Evolutionary conservation across 352 stramenopile species (phyloP).

Genomic region (Phytopythium vexans): DNA sequence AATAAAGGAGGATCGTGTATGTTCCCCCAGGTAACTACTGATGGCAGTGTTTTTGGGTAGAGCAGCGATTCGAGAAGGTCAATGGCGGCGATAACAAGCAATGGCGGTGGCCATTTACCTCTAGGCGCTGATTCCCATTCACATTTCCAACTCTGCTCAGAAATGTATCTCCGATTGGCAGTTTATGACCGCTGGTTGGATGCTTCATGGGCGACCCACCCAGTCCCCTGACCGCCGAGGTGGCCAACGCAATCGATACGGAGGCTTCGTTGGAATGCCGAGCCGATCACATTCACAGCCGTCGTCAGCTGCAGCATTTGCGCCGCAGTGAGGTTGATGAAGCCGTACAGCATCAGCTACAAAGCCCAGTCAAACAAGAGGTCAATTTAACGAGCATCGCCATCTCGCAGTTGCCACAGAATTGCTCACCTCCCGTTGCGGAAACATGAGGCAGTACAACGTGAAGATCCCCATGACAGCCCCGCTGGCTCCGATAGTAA

Average conservation of each 20-base stretch:
- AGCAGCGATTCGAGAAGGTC: too few species aligned
- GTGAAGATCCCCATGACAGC: constrained; percentile 81
- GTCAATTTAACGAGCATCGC: neutral
- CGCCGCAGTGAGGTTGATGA: constrained; percentile 54
- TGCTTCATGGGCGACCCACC: constrained; percentile 49
- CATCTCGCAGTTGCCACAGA: neutral
- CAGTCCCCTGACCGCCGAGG: constrained; percentile 59
- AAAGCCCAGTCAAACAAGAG: neutral
- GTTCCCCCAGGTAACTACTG: too few species aligned
- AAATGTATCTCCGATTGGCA: neutral
- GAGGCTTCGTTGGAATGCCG: constrained; percentile 53
- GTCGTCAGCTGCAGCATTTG: constrained; percentile 70
- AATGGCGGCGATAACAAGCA: too few species aligned
- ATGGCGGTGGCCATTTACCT: too few species aligned
- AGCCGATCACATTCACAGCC: constrained; percentile 52
- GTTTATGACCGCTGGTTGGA: constrained; percentile 6
- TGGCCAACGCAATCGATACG: constrained; percentile 77
- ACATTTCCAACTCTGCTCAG: too few species aligned
- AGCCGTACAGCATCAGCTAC: constrained; percentile 60
- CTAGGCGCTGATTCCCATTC: too few species aligned
- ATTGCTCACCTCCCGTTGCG: constrained; percentile 47
- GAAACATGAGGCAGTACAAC: constrained; percentile 71
- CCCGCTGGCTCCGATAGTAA: constrained; percentile 78
- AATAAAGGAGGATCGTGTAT: constrained; percentile 60
- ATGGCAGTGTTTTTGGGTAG: too few species aligned